These are phyloP conservation scores for Fusarium miscanthi DNA, from an alignment of 2,329 filamentous ascomycete species.

Conservation along the genomic window DNA sequence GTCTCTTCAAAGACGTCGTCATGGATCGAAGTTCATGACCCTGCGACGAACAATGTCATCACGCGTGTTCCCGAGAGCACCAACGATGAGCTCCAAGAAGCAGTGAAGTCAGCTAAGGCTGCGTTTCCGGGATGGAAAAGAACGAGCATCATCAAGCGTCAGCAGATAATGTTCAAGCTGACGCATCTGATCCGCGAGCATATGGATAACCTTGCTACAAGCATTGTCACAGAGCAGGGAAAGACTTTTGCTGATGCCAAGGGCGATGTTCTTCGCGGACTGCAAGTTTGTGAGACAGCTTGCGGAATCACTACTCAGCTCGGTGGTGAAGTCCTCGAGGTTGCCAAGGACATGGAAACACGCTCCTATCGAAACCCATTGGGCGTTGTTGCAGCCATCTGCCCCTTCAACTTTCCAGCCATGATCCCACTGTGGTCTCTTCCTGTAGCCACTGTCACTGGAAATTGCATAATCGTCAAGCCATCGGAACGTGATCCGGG, in stretches of 20 bases:
- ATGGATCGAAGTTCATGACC: slow-evolving; percentile 80
- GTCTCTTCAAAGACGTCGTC: slow-evolving; percentile 68
- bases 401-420: slow-evolving; percentile 85
- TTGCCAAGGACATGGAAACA: slow-evolving; percentile 89
- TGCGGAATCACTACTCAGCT: slow-evolving; percentile 79
- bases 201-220: slow-evolving; percentile 80
- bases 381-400: slow-evolving; percentile 81
- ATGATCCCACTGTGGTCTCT: slow-evolving; percentile 89
- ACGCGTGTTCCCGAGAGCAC: slow-evolving; percentile 82
- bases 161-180: slow-evolving; percentile 84
- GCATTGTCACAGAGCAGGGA: slow-evolving; percentile 81
- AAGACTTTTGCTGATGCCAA: slow-evolving; percentile 81
- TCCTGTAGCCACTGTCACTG: slow-evolving; percentile 80
- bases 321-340: slow-evolving; percentile 80
- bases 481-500: slow-evolving; percentile 83
- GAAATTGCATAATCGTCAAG: slow-evolving; percentile 83
- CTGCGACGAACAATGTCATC: slow-evolving; percentile 82
- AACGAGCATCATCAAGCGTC: slow-evolving; percentile 73
- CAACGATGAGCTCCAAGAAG: slow-evolving; percentile 73
- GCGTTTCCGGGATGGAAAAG: slow-evolving; percentile 76
- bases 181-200: slow-evolving; percentile 78
- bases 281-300: slow-evolving; percentile 81
- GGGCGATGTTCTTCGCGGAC: slow-evolving; percentile 78
- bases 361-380: slow-evolving; percentile 78
- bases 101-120: slow-evolving; percentile 75